Conservation (phyloP, 331 rosid genomes). For the Acacia pycnantha region DNA sequence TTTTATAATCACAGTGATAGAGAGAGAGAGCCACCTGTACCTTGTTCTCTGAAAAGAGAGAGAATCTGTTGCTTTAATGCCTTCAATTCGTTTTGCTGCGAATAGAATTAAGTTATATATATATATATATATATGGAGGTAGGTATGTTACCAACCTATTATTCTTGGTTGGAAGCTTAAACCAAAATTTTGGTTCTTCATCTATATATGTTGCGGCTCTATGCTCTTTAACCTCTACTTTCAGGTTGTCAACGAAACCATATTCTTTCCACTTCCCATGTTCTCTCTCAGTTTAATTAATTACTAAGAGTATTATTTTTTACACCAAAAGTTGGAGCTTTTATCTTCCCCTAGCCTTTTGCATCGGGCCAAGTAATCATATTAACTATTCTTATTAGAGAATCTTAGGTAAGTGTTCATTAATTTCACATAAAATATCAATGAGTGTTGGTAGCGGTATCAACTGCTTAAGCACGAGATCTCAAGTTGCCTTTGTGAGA, state of each 20-base stretch:
- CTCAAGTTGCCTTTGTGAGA: too few relatives aligned
- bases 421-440: background rate
- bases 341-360: background rate
- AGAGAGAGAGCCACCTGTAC: constrained; percentile 19
- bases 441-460: background rate
- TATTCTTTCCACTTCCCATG: background rate
- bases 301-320: background rate
- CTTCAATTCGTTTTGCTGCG: constrained; percentile 1
- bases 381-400: background rate
- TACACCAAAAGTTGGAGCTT: background rate
- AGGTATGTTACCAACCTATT: constrained; percentile 27
- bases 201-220: constrained; percentile 7
- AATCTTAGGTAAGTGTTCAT: background rate
- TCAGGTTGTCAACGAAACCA: background rate
- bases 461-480: too few relatives aligned
- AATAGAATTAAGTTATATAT: background rate
- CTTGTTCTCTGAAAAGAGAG: constrained; percentile 29
- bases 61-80: background rate
- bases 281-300: background rate
- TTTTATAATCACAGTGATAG: background rate
- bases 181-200: background rate
- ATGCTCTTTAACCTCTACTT: background rate
- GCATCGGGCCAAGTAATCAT: background rate
- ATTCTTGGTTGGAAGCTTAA: constrained; percentile 24
- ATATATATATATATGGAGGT: background rate